Evolutionary conservation across 2,329 filamentous ascomycete species (phyloP), one percentile per base, ranked within the genome.

Genomic region (Aspergillus arachidicola): DNA sequence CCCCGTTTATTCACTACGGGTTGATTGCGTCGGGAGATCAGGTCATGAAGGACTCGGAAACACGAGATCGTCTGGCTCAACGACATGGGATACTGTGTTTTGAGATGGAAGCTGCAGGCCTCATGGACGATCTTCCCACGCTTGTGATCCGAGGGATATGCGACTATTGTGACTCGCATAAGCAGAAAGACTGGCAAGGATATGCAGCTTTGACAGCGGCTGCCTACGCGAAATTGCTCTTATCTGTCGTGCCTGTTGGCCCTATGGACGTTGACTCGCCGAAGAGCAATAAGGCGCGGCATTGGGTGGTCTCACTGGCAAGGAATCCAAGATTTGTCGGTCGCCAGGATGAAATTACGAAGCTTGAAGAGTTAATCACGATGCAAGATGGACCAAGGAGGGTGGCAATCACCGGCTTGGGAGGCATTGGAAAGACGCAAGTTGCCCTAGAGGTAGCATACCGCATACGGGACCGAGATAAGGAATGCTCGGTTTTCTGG

Each of bases 381-480:
- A 53, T 26, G 16, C 3, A 30, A 36, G 38, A 45, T 38, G 23
- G 38, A 2, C 48, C 56, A 10, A 32, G 3, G 32, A 43, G 36
- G 16, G 4, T 59, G 1, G 64, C 64, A 10, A 43, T 65, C 23
- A 38, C 48, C 4, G 66, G 66, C 4, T 55, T 68, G 6, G 66
- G 66, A n/a, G 66, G 64, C 1, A 41, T 41, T 19, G 16, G 36
- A 41, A 41, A 41, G 36, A 16, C 36, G 2, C 36, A 41, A 41
- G 38, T 74, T 32, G 72, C 69, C 3, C 67, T 75, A 41, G 69
- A 73, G 51, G 64, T 69, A 30, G 66, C 69, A 6, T 69, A 72
- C 55, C 66, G 62, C 5, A 28, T 68, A 21, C 64, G 43, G n/a
- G 64, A 71, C 12, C n/a, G 26, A 34, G 43, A 58, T 45, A 65